Evolutionary conservation across 345 rosid genomes (phyloP).

Genomic region (Populus davidiana): DNA sequence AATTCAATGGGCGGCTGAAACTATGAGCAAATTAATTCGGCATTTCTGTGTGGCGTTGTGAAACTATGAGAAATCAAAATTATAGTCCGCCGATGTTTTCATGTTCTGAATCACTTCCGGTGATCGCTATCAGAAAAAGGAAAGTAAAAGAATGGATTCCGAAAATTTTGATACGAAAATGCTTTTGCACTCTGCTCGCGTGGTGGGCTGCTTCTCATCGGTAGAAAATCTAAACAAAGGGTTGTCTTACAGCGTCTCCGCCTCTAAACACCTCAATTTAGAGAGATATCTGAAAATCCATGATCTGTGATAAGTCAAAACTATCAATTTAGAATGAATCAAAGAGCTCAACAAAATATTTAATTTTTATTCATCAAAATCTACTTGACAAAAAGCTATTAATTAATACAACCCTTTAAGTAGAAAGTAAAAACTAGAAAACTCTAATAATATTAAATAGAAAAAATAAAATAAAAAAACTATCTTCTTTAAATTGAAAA

Average conservation of each 20-base stretch:
- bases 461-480: too few species aligned
- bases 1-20: neutral
- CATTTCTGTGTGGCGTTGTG: neutral
- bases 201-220: neutral
- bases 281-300: too few species aligned
- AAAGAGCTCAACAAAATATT: too few species aligned
- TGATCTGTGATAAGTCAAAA: too few species aligned
- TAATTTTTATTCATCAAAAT: too few species aligned
- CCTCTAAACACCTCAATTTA: neutral
- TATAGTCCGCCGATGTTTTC: neutral
- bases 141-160: neutral
- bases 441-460: too few species aligned
- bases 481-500: too few species aligned
- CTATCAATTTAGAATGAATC: too few species aligned
- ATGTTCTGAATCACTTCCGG: neutral
- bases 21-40: neutral
- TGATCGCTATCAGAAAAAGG: neutral
- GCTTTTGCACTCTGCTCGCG: neutral
- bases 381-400: too few species aligned
- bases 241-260: neutral
- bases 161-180: neutral
- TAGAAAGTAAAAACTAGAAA: too few species aligned
- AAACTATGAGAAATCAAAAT: neutral
- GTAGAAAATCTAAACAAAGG: neutral
- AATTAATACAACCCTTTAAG: too few species aligned